Percentiles rank a stretch among this genome's conserved stretches.
Conservation (phyloP, 1,284 basidiomycete genomes). For the Cutaneotrichosporon arboriforme region DNA sequence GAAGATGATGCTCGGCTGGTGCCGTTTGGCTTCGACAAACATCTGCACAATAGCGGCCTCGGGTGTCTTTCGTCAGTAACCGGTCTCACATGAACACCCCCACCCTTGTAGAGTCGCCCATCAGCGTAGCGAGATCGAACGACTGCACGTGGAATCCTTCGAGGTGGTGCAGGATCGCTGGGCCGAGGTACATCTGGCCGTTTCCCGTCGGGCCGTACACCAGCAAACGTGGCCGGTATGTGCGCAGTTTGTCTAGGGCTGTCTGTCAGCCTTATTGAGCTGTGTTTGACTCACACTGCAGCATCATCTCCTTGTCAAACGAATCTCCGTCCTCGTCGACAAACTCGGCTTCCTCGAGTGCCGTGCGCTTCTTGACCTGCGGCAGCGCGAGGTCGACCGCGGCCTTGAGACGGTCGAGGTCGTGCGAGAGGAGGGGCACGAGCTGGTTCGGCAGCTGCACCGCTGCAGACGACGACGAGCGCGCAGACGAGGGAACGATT, state of each 20-base stretch:
- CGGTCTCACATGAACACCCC: conserved; percentile 21
- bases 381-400: conserved; percentile 68
- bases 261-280: too few relatives aligned
- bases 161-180: conserved; percentile 84
- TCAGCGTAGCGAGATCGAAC: conserved; percentile 79
- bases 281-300: conserved; percentile 78
- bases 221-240: conserved; percentile 84
- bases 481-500: conserved; percentile 87
- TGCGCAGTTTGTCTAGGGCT: conserved; percentile 86
- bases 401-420: conserved; percentile 65
- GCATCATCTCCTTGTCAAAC: conserved; percentile 73
- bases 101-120: conserved; percentile 85
- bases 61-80: conserved; percentile 57
- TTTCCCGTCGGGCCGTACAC: conserved; percentile 77
- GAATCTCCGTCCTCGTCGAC: conserved; percentile 69
- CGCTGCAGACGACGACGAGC: conserved; percentile 79
- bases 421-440: conserved; percentile 65
- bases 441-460: conserved; percentile 80
- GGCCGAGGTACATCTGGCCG: conserved; percentile 85
- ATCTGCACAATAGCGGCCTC: conserved; percentile 92
- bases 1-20: conserved; percentile 93
- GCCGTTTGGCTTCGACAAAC: conserved; percentile 96
- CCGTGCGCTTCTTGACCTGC: conserved; percentile 64
- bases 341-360: conserved; percentile 90
- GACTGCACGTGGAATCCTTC: conserved; percentile 96